Conservation (phyloP, 352 stramenopile genomes). For the Phytophthora aleatoria region DNA sequence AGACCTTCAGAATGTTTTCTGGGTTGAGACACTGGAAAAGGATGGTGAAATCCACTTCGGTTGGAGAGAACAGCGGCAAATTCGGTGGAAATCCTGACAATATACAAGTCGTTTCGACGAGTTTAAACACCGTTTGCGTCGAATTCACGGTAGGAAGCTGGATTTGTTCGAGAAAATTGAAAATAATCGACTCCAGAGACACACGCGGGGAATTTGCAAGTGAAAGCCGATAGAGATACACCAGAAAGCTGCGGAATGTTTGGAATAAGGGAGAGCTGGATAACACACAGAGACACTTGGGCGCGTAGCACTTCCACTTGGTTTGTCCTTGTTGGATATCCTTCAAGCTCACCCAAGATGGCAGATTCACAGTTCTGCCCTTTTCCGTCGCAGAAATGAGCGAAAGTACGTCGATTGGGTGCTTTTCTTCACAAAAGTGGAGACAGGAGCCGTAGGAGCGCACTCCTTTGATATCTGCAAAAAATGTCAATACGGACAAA, state of each 20-base stretch:
- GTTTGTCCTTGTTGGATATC: conserved; percentile 69
- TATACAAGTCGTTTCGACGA: conserved; percentile 43
- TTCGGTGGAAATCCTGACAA: conserved; percentile 34
- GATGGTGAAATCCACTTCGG: conserved; percentile 72
- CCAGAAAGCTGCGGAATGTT: conserved; percentile 51
- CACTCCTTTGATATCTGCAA: conserved; percentile 58
- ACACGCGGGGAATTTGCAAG: conserved; percentile 27
- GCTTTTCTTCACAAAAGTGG: conserved; percentile 67
- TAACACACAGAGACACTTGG: conserved; percentile 70
- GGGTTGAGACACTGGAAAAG: conserved; percentile 70
- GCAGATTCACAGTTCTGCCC: conserved; percentile 49
- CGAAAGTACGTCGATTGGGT: conserved; percentile 63
- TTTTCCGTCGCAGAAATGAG: conserved; percentile 56
- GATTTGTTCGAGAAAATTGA: conserved; percentile 59
- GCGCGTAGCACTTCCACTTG: conserved; percentile 59
- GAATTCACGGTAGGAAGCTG: conserved; percentile 37
- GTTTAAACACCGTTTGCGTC: conserved; percentile 43
- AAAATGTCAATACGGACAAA: background rate
- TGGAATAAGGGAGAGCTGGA: conserved; percentile 63
- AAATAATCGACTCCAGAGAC: conserved; percentile 54
- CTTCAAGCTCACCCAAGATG: conserved; percentile 70
- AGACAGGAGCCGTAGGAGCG: conserved; percentile 64
- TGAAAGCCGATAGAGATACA: conserved; percentile 56
- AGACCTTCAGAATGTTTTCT: conserved; percentile 73
- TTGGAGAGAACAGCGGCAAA: conserved; percentile 45